A percentile compares a stretch with the other conserved stretches of the same genome.
Evolutionary conservation across 1,139 yeast genomes (phyloP).

Genomic region (Wickerhamomyces sp.): DNA sequence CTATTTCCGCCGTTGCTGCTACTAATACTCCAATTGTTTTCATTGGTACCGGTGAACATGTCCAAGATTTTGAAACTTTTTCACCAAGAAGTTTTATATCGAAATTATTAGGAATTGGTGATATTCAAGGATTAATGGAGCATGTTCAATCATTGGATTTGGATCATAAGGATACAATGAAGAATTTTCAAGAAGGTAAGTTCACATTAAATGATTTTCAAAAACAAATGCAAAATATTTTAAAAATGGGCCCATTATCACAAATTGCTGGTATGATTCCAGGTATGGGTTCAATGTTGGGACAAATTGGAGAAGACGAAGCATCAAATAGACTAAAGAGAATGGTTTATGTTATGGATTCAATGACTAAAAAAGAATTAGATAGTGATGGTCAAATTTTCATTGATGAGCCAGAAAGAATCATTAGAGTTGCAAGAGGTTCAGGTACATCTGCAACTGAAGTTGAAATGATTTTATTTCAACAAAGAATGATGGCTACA

Average conservation of each 20-base stretch:
- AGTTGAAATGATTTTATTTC: conserved; percentile 88
- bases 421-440: conserved; percentile 91
- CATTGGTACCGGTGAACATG: conserved; percentile 98
- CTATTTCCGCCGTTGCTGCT: conserved; percentile 97
- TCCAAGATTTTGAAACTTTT: conserved; percentile 87
- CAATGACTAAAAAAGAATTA: conserved; percentile 90
- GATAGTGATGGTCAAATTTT: conserved; percentile 87
- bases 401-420: conserved; percentile 75
- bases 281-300: conserved; percentile 82
- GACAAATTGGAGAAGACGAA: conserved; percentile 88
- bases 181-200: conserved; percentile 91
- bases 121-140: conserved; percentile 88
- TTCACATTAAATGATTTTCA: conserved; percentile 90
- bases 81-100: conserved; percentile 87
- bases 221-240: conserved; percentile 89
- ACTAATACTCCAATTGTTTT: conserved; percentile 94
- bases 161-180: conserved; percentile 89
- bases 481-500: conserved; percentile 90
- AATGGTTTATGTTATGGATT: conserved; percentile 91
- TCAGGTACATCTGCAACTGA: conserved; percentile 92
- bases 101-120: conserved; percentile 91
- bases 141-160: conserved; percentile 85
- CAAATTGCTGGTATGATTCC: conserved; percentile 96
- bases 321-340: conserved; percentile 75
- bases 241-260: conserved; percentile 94